A percentile compares a stretch with the other conserved stretches of the same genome.
Conservation (phyloP, 768 basidiomycete species). For the Cystobasidium ongulense region DNA sequence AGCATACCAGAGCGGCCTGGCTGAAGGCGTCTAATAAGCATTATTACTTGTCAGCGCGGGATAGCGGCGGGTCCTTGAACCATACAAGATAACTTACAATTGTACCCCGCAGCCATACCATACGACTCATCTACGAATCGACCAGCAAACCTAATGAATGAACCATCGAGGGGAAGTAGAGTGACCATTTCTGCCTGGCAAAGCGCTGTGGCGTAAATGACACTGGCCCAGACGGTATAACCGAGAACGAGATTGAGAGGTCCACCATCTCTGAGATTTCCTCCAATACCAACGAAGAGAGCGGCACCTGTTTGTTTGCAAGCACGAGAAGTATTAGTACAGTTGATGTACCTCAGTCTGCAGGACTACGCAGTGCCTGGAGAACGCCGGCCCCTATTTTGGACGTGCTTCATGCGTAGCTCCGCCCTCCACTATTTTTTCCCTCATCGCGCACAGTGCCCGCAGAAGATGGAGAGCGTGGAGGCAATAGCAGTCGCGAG, state of each 20-base stretch:
- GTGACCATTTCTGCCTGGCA: slow-evolving; percentile 35
- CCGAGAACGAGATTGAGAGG: slow-evolving; percentile 21
- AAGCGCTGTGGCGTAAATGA: slow-evolving; percentile 20
- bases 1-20: slow-evolving; percentile 32
- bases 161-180: slow-evolving; percentile 30
- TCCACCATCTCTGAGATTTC: slow-evolving; percentile 18
- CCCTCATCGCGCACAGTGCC: background rate
- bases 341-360: too few relatives aligned
- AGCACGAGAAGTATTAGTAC: background rate
- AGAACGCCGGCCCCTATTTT: background rate
- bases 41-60: background rate
- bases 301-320: slow-evolving; percentile 14
- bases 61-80: background rate
- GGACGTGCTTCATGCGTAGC: background rate
- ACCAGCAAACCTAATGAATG: slow-evolving; percentile 33
- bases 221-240: slow-evolving; percentile 19
- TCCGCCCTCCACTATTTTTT: background rate
- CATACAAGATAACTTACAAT: slow-evolving; percentile 8
- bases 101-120: slow-evolving; percentile 32
- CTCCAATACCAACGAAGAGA: slow-evolving; percentile 32
- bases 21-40: slow-evolving; percentile 7
- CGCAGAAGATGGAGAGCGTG: background rate
- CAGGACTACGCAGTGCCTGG: too few relatives aligned
- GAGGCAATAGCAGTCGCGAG: slow-evolving; percentile 10
- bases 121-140: slow-evolving; percentile 32